phyloP scores from a whole-genome alignment of 2,329 filamentous ascomycete species.

The Periconia sp. region DNA sequence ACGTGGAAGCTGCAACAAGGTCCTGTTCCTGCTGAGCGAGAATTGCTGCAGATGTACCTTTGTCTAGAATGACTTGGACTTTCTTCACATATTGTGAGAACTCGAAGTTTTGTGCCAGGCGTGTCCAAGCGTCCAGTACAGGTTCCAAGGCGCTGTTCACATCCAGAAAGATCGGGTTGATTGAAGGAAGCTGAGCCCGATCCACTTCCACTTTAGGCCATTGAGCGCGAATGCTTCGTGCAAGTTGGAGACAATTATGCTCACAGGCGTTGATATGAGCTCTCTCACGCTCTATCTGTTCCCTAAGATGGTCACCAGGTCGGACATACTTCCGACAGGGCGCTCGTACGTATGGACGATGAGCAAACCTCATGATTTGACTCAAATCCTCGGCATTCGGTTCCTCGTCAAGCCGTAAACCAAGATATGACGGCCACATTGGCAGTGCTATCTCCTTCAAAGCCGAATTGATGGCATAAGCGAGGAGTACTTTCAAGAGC shows the following conservation, averaged over 20 bases:
- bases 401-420: conserved; percentile 44
- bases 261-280: conserved; percentile 24
- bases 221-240: conserved; percentile 44
- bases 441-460: conserved; percentile 50
- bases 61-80: conserved; percentile 48
- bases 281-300: conserved; percentile 22
- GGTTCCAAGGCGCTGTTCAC: conserved; percentile 47
- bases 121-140: conserved; percentile 56
- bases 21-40: no score
- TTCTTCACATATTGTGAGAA: conserved; percentile 52
- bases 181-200: conserved; percentile 29
- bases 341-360: conserved; percentile 9
- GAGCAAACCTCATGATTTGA: conserved; percentile 33
- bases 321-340: neutral
- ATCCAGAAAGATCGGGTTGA: conserved; percentile 37
- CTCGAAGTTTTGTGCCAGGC: conserved; percentile 56
- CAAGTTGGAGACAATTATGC: conserved; percentile 47
- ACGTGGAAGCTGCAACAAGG: no score
- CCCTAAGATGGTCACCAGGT: conserved; percentile 39
- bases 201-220: conserved; percentile 49
- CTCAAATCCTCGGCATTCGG: conserved; percentile 41
- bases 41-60: no score
- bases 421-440: conserved; percentile 28
- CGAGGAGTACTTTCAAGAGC: conserved; percentile 52
- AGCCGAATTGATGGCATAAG: conserved; percentile 51